Conservation (phyloP, 441 rosid species). For the Gossypium lobatum region DNA sequence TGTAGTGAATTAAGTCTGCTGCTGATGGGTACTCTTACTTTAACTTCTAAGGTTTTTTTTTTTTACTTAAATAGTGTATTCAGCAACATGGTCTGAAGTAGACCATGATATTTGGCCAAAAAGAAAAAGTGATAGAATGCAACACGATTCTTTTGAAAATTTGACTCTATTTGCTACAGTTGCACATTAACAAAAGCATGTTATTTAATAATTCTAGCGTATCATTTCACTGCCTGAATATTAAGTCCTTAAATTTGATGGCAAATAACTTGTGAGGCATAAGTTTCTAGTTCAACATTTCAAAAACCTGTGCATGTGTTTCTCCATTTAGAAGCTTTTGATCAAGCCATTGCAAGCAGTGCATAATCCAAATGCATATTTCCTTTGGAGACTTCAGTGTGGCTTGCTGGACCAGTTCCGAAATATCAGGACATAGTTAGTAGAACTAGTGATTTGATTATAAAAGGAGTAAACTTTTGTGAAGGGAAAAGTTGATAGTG, state of each 20-base stretch:
- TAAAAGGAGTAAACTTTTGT: constrained; percentile 39
- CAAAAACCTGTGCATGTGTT: constrained; percentile 27
- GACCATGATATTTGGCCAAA: neutral
- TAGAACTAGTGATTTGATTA: constrained; percentile 33
- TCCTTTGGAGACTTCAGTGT: constrained; percentile 19
- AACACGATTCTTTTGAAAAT: neutral
- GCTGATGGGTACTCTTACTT: neutral
- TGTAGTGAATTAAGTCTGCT: constrained; percentile 37
- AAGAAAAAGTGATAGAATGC: neutral
- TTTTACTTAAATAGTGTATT: neutral
- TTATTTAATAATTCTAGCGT: neutral
- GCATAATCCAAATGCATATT: constrained; percentile 30
- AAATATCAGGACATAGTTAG: constrained; percentile 32
- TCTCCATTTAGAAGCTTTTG: constrained; percentile 28
- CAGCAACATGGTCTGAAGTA: constrained; percentile 2
- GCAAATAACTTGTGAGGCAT: neutral
- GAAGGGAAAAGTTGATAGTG: constrained; percentile 34
- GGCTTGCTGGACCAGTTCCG: constrained; percentile 18
- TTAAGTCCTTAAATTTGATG: neutral
- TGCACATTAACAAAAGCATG: neutral
- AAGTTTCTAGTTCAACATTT: neutral
- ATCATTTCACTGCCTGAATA: neutral
- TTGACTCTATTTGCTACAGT: neutral
- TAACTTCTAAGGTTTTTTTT: constrained; percentile 11
- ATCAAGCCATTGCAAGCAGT: constrained; percentile 29